These are phyloP conservation scores for Syncephalastrum racemosum DNA, from an alignment of 371 early-diverging fungal genomes.

Conservation along the genomic window DNA sequence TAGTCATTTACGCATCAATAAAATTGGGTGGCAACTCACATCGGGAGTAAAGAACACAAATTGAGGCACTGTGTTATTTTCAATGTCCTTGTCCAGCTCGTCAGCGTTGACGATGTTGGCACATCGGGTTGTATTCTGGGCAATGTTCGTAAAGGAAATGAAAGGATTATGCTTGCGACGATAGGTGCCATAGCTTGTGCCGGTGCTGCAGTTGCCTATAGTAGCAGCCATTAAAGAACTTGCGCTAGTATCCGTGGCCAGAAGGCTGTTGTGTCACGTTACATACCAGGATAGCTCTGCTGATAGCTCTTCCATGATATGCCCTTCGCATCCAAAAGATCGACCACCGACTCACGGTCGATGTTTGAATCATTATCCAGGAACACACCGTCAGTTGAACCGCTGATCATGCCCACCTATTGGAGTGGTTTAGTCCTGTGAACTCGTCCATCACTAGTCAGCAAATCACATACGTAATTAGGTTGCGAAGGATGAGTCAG, in stretches of 20 bases:
- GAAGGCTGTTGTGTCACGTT: too few relatives aligned
- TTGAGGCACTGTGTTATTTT: conserved; percentile 42
- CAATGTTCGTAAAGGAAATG: conserved; percentile 50
- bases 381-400: conserved; percentile 33
- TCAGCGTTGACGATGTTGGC: conserved; percentile 47
- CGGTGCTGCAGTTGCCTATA: conserved; percentile 26
- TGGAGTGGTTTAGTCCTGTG: background rate
- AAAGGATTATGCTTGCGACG: conserved; percentile 65
- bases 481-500: conserved; percentile 34
- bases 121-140: conserved; percentile 46
- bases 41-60: conserved; percentile 49
- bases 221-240: too few relatives aligned
- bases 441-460: background rate
- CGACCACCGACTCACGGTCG: conserved; percentile 48
- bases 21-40: conserved; percentile 13
- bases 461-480: conserved; percentile 17
- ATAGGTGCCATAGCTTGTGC: conserved; percentile 25
- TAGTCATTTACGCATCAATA: background rate
- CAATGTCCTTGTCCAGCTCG: conserved; percentile 49
- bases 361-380: conserved; percentile 26
- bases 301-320: conserved; percentile 63
- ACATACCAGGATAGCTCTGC: conserved; percentile 43
- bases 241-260: too few relatives aligned
- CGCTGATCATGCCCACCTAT: conserved; percentile 33
- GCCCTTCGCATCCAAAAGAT: conserved; percentile 56